Base-by-base conservation (phyloP, 768 basidiomycete species). In the Mycena polygramma region DNA sequence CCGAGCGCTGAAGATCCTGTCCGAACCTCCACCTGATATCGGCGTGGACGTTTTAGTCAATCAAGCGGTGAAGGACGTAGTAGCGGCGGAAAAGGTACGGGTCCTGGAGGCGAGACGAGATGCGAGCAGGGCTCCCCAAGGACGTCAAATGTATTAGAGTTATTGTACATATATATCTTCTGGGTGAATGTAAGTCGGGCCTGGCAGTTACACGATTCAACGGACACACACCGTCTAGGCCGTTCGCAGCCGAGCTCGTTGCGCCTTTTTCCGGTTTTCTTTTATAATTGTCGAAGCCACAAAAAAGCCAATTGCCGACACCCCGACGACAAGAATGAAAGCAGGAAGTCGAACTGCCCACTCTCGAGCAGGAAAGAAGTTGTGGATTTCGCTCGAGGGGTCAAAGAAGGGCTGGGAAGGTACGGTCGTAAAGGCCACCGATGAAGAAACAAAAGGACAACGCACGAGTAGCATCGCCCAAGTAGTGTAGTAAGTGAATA, bases 321-420 rank as follows among this genome's bases (percentile, higher is more conserved):
- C 81, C 8, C 96, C 97, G 11, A 93, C 77, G 7, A 96, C 85
- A 10, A 99, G 88, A 58, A 97, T 82, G 79, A 95, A 88, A 3
- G 94, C 92, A 46, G 97, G 96, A 54, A 98, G 79, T 22, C 93
- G 89, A 58, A 98, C 85, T 13, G 95, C 97, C 95, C 96, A 98
- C 84, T 98, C 95, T 57, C 97, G 86, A 7, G 94, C 78, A 0
- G 95, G 97, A 79, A 99, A 98, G 81, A 89, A 90, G 51, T 77
- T 73, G 71, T 96, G 94, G 37, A 97, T 83, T 22, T 91, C 88
- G 75, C 90, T 95, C 4, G 89, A 86, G 2, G 85, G 70, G 67
- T 94, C 91, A 70, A 98, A 90, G 84, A 98, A 95, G 8, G 97
- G 97, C 91, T 92, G 63, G 48, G 68, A n/a, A 67, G 9, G 10